A percentile compares a stretch with the other conserved stretches of the same genome.
phyloP scores from a whole-genome alignment of 495 filamentous ascomycete genomes.

The Jackrogersella minutella region DNA sequence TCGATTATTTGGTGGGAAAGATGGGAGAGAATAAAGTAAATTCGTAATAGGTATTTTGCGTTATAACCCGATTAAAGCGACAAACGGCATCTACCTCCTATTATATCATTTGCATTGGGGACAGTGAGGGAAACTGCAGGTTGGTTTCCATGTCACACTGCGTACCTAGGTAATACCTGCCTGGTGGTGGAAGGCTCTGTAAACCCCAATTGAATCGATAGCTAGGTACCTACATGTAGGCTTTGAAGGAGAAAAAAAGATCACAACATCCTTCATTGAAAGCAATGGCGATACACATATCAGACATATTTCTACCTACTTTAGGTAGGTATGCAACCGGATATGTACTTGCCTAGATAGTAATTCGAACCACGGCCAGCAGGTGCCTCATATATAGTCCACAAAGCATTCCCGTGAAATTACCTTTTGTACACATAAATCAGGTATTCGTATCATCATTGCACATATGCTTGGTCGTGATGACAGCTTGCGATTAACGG shows the following conservation, averaged over 20 bases:
- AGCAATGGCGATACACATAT: not conserved
- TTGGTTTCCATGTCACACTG: not conserved
- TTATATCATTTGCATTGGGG: not conserved
- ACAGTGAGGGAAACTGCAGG: slow-evolving; percentile 15
- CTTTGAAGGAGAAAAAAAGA: not conserved
- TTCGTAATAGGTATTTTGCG: not conserved
- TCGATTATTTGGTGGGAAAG: too few species aligned
- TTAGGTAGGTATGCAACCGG: too few species aligned
- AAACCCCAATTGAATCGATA: too few species aligned
- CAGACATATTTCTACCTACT: too few species aligned
- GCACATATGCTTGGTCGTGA: not conserved
- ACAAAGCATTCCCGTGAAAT: too few species aligned
- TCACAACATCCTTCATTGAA: not conserved
- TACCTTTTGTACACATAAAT: not conserved
- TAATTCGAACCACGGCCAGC: too few species aligned
- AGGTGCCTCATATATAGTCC: too few species aligned
- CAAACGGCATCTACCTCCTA: not conserved
- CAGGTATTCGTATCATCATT: not conserved
- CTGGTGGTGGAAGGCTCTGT: too few species aligned
- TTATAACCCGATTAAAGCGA: not conserved
- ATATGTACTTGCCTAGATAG: too few species aligned
- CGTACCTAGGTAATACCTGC: not conserved
- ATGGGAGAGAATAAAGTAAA: not conserved
- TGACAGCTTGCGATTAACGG: not conserved
- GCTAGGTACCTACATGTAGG: not conserved